A percentile compares a stretch with the other conserved stretches of the same genome.
Conservation (phyloP, 768 basidiomycete species). For the Boletellus ananas region DNA sequence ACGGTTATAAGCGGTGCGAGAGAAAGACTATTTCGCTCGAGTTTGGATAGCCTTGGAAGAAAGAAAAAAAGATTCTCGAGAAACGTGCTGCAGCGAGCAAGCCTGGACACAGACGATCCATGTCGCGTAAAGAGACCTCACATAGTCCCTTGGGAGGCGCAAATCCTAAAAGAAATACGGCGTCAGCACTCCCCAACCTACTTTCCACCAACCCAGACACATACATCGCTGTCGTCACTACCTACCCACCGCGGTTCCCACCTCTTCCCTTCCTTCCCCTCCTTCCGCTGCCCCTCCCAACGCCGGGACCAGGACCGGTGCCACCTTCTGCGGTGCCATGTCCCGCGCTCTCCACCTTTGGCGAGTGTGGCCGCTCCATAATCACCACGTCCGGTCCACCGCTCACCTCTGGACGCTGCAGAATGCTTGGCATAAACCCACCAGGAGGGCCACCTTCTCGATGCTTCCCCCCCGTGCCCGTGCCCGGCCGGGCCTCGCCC, state of each 20-base stretch:
- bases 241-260: constrained; percentile 27
- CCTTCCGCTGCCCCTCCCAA: constrained; percentile 23
- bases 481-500: constrained; percentile 9
- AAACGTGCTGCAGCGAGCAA: too few relatives aligned
- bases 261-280: constrained; percentile 33
- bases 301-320: constrained; percentile 1
- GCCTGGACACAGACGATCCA: too few relatives aligned
- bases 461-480: constrained; percentile 10
- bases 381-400: constrained; percentile 4
- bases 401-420: constrained; percentile 24
- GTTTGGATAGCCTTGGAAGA: too few relatives aligned
- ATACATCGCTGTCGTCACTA: not conserved
- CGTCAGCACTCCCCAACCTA: not conserved
- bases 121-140: too few relatives aligned
- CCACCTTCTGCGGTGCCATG: not conserved
- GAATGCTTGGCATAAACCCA: constrained; percentile 15
- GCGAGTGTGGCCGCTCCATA: constrained; percentile 11
- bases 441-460: constrained; percentile 4
- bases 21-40: too few relatives aligned
- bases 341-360: not conserved
- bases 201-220: not conserved
- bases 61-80: too few relatives aligned
- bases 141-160: too few relatives aligned
- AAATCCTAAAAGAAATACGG: not conserved
- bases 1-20: too few relatives aligned